Base-by-base conservation (phyloP, 2,329 filamentous ascomycete genomes). In the Trichophyton benhamiae region DNA sequence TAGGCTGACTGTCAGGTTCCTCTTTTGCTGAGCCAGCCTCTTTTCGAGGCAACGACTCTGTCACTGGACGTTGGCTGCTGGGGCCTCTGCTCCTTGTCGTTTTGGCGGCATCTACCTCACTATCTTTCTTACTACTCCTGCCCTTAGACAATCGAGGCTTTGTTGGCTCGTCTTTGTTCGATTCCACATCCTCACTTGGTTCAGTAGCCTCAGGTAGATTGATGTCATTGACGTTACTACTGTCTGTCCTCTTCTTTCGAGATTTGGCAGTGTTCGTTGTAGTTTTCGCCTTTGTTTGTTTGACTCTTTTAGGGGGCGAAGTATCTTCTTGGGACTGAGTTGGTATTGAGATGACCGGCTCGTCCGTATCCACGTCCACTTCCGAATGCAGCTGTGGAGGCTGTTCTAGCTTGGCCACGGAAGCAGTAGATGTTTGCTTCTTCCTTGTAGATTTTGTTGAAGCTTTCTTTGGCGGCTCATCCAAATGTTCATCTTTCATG, bases 401-500 rank as follows among this genome's bases (percentile, higher is more conserved):
- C 11, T 53, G 22, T 4, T 33, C 22, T 30, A 33, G 11, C 2
- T 53, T 5, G 48, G 30, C 25, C 6, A 53, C 22, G 4, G 49
- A 30, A 6, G 49, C n/a, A 30, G 49, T 27, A 30, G 22, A 62
- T 61, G 9, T 61, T 61, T 20, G 62, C 53, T 55, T 67, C 44
- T 58, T 52, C 59, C 61, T 44, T 17, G 48, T 30, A 22, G 33
- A 11, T 22, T 44, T 38, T 22, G 30, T 59, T 27, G 25, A 48
- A 15, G 67, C 61, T 36, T 69, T 70, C 61, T 72, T 70, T 60
- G 67, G 72, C 1, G 61, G 22, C 41, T 70, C 55, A n/a, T 38
- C 17, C 15, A 38, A 17, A 33, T 15, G 67, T 25, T 55, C 53
- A 60, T 74, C 70, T 38, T 2, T 69, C 68, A 36, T 75, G 71